Evolutionary conservation across 306 rosid genomes (phyloP), one percentile per base, ranked within the genome.

Genomic region (Cucurbita argyrosperma): DNA sequence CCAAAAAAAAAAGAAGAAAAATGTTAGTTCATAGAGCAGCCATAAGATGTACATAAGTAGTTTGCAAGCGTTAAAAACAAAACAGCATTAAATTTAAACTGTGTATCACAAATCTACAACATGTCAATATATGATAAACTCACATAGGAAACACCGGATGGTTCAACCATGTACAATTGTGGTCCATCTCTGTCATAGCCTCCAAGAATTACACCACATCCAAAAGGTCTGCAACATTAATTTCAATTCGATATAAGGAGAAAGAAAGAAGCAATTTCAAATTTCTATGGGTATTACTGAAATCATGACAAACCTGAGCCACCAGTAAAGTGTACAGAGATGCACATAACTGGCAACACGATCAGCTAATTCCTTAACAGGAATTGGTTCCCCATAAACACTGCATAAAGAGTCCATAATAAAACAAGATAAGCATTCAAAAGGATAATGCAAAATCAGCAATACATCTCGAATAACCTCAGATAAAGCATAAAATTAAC

Each of bases 181-280:
- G 99, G 99, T 54, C 97, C 99, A 80, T 94, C 99, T 80, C 99
- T 86, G 83, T 94, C 99, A 78, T 94, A 94, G 61, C 99, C 99
- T 38, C 96, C 99, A 50, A 94, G 86, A 74, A 94, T 94, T 76
- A 94, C 92, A 69, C 99, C 99, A 74, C 99, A 94, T 64, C 99
- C 99, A 79, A 94, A 94, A 65, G 99, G 99, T 83, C 99, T 92
- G 92, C 83, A 79, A 55, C 60, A 79, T 49, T 74, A 79, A 72
- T 57, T 75, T 21, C 16, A 42, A 43, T 52, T 81, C 3, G 50
- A 23, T 67, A 58, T 19, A 51, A 15, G 78, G 39, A 76, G 77
- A 13, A 63, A 69, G 80, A 70, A 78, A 58, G 80, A 70, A 78
- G 63, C 5, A 47, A 76, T 69, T 49, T 69, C 11, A 73, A 62